Evolutionary conservation across 345 rosid genomes (phyloP).

Genomic region (Rhodamnia argentea): DNA sequence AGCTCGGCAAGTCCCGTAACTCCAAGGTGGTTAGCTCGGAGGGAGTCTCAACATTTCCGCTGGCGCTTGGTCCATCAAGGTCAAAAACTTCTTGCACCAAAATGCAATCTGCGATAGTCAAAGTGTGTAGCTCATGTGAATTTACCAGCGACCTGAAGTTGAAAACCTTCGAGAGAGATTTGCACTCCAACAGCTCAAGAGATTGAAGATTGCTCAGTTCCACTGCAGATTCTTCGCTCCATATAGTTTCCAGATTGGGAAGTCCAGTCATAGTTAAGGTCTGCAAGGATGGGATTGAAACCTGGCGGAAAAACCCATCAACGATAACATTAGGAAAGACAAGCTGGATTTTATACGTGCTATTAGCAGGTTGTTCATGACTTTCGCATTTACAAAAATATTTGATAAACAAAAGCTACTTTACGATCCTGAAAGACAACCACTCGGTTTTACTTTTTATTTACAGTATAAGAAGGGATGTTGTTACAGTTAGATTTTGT

Average conservation of each 20-base stretch:
- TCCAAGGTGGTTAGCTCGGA: neutral
- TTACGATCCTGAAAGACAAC: too few relatives aligned
- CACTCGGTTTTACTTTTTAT: neutral
- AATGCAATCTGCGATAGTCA: accelerated
- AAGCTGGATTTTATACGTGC: neutral
- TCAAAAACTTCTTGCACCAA: neutral
- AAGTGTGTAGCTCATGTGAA: neutral
- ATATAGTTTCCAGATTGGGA: neutral
- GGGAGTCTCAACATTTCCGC: accelerated
- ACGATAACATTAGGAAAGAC: neutral
- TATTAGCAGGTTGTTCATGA: neutral
- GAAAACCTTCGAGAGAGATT: neutral
- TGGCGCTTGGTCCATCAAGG: neutral
- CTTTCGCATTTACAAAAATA: too few relatives aligned
- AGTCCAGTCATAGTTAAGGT: neutral
- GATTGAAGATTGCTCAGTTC: neutral
- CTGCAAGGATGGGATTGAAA: neutral
- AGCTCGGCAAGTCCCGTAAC: accelerated
- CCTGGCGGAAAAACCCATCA: accelerated
- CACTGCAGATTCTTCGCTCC: neutral
- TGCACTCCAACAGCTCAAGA: accelerated
- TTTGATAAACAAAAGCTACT: too few relatives aligned
- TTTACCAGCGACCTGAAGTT: accelerated
- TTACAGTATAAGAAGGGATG: neutral
- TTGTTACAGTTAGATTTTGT: neutral